A percentile compares a stretch with the other conserved stretches of the same genome.
phyloP scores from a whole-genome alignment of 2,329 filamentous ascomycete species.

The Ilyonectria mors-panacis region DNA sequence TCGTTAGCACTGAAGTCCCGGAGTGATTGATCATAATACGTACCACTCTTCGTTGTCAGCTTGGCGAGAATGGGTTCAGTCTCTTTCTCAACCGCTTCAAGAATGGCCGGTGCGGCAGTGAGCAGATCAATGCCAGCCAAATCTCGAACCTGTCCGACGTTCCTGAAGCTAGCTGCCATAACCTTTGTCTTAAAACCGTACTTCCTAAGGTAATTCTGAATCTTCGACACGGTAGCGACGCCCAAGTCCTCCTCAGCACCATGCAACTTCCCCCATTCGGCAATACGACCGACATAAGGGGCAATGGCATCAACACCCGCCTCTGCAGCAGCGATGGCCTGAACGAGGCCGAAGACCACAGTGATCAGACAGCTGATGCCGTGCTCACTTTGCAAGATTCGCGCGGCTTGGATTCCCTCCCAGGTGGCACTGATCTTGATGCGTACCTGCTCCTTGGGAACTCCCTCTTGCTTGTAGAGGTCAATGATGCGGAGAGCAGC shows the following conservation, averaged over 20 bases:
- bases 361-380: conserved; percentile 6
- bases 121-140: conserved; percentile 7
- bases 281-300: conserved; percentile 4
- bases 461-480: conserved; percentile 6
- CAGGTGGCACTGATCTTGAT: conserved; percentile 14
- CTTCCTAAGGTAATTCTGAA: neutral
- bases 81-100: neutral
- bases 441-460: conserved; percentile 1
- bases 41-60: neutral
- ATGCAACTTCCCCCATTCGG: conserved; percentile 3
- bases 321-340: conserved; percentile 4
- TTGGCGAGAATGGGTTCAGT: neutral
- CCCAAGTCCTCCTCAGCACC: neutral
- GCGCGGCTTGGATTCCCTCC: conserved; percentile 7
- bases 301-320: neutral
- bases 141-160: neutral
- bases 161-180: conserved; percentile 9
- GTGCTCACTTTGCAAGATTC: neutral
- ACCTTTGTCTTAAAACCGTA: conserved; percentile 1
- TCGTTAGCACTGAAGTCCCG: neutral
- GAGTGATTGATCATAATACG: neutral
- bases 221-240: neutral
- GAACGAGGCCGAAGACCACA: neutral
- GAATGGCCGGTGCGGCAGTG: conserved; percentile 1
- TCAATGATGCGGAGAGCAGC: neutral